Evolutionary conservation across 73 alveolate genomes (phyloP), one percentile per base, ranked within the genome.

Genomic region (Paramecium tetraurelia): DNA sequence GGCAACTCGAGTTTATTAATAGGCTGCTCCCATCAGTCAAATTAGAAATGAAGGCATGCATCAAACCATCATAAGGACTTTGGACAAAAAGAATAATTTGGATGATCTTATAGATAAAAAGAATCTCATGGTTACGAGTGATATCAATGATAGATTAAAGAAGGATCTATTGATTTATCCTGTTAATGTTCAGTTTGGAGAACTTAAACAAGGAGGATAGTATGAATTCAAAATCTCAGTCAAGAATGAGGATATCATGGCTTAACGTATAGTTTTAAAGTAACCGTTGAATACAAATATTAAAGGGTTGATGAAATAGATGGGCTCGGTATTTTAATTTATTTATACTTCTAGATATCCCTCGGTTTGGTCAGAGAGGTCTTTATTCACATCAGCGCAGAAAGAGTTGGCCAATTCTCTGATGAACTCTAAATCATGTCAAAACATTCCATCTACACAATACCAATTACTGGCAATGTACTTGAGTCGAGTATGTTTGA

Each of bases 11-110:
- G 97, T 96, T 71, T 97, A 97, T 89, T 92, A 95, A 53, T 94
- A 97, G 76, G 99, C 99, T 53, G 99, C 99, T 38, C 93, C 97
- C 22, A 97, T 98, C 50, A 97, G 96, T 85, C 97, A 98, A 86
- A 96, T 97, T 68, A 96, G 99, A 89, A 97, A 95, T 94, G 97
- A 97, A 68, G 99, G 99, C 27, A 97, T 96, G 95, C 99, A 98
- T 92, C 96, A 98, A 85, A 95, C 98, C 93, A 95, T 98, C 29
- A 93, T 97, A 8, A 93, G 95, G 85, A 99, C 99, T 2, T 94
- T 98, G 69, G 97, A 97, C 84, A 97, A 98, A 92, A 94, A 98
- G 70, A 95, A 97, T 87, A 98, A 99, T 24, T 96, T 98, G 59
- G 97, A 97, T 48, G 99, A 98, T 92, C 95, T 98, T 95, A 97